Evolutionary conservation across 257 asterid species (phyloP).

Genomic region (Agastache rugosa): DNA sequence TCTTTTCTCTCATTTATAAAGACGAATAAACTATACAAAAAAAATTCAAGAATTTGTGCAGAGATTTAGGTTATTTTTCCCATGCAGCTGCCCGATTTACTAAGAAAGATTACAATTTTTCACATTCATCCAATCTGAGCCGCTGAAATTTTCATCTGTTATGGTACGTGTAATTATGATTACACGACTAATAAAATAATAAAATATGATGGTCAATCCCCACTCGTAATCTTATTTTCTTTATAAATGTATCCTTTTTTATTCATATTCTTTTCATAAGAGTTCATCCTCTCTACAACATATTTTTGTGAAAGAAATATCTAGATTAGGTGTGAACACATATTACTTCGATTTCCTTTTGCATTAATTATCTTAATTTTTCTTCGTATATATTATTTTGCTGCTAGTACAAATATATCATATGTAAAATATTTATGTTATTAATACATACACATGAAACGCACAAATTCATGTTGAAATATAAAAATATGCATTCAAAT

Average conservation of each 20-base stretch:
- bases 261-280: not conserved
- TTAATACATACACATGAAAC: too few species aligned
- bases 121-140: not conserved
- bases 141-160: not conserved
- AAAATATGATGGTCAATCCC: not conserved
- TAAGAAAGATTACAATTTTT: not conserved
- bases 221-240: not conserved
- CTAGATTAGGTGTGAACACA: too few species aligned
- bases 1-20: not conserved
- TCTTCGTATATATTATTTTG: too few species aligned
- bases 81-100: not conserved
- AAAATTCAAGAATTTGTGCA: not conserved
- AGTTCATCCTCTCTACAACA: too few species aligned
- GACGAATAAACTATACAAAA: not conserved
- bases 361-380: too few species aligned
- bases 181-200: not conserved
- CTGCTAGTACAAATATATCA: too few species aligned
- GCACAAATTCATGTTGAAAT: too few species aligned
- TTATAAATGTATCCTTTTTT: too few species aligned
- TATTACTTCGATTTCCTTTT: too few species aligned
- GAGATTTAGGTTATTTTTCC: not conserved
- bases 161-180: not conserved
- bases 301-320: too few species aligned
- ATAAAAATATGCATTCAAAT: too few species aligned
- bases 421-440: too few species aligned